Evolutionary conservation across 2,329 filamentous ascomycete genomes (phyloP).

Genomic region (Trichoderma polysporum): DNA sequence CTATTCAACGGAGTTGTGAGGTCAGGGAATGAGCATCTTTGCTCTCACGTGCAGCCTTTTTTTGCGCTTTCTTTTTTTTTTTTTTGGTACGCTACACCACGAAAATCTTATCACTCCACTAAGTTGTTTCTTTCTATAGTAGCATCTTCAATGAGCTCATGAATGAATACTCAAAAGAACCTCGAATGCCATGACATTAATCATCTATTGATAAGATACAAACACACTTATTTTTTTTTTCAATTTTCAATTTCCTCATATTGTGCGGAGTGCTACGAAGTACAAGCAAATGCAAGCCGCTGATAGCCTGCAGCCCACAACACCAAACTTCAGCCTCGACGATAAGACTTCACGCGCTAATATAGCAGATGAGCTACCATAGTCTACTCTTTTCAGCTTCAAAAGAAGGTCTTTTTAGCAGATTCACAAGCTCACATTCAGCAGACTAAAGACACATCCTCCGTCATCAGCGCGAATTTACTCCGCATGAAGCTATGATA

Average conservation of each 20-base stretch:
- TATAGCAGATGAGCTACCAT: background rate
- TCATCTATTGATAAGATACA: background rate
- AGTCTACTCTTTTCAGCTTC: slow-evolving; percentile 4
- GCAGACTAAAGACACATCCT: slow-evolving; percentile 8
- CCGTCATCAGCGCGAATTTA: slow-evolving; percentile 2
- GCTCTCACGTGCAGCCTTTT: slow-evolving; percentile 21
- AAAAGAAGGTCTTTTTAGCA: background rate
- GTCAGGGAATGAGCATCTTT: background rate
- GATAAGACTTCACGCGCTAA: background rate
- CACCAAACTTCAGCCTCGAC: background rate
- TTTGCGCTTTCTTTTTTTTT: background rate
- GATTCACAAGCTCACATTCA: background rate
- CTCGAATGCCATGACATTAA: no score
- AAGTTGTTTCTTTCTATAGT: background rate
- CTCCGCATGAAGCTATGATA: slow-evolving; percentile 11
- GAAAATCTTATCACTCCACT: background rate
- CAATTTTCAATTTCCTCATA: no score
- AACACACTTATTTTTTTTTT: background rate
- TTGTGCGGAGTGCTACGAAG: background rate
- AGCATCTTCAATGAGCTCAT: background rate
- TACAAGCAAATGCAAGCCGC: background rate
- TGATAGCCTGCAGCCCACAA: background rate
- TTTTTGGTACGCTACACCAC: background rate
- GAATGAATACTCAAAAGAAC: background rate
- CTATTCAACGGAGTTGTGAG: background rate